phyloP scores from a whole-genome alignment of 306 rosid species.

The Sesbania bispinosa region DNA sequence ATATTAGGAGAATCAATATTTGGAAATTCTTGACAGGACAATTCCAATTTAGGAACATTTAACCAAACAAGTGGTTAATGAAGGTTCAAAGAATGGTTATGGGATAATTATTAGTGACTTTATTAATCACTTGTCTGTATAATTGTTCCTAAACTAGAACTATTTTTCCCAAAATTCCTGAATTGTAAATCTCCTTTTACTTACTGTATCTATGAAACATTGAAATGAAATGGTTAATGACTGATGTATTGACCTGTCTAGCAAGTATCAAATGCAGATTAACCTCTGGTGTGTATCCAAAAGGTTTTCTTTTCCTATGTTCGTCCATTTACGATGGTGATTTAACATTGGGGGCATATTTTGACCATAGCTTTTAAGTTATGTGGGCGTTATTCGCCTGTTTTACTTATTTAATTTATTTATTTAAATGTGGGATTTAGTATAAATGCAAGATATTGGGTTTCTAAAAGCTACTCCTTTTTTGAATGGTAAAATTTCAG shows the following conservation, averaged over 20 bases:
- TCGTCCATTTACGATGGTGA: background rate
- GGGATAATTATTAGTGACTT: too few species aligned
- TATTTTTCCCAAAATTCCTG: background rate
- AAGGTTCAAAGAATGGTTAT: background rate
- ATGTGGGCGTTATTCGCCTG: background rate
- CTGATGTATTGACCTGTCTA: background rate
- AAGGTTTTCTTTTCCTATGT: slow-evolving; percentile 3
- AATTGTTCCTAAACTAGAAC: too few species aligned
- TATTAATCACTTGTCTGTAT: too few species aligned
- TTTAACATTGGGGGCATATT: background rate
- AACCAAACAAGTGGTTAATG: background rate
- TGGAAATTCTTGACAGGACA: background rate
- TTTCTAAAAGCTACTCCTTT: background rate
- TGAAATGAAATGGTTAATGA: background rate
- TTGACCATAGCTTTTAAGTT: background rate
- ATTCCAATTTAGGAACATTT: background rate
- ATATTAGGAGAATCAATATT: background rate
- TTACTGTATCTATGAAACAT: background rate
- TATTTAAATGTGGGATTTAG: background rate
- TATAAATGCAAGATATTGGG: background rate
- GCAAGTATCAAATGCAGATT: background rate
- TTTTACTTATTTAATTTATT: slow-evolving; percentile 9
- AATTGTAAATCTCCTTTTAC: background rate
- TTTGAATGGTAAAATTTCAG: background rate
- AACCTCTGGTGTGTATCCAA: background rate